Conservation (phyloP, 441 rosid genomes). For the Populus hybrid region DNA sequence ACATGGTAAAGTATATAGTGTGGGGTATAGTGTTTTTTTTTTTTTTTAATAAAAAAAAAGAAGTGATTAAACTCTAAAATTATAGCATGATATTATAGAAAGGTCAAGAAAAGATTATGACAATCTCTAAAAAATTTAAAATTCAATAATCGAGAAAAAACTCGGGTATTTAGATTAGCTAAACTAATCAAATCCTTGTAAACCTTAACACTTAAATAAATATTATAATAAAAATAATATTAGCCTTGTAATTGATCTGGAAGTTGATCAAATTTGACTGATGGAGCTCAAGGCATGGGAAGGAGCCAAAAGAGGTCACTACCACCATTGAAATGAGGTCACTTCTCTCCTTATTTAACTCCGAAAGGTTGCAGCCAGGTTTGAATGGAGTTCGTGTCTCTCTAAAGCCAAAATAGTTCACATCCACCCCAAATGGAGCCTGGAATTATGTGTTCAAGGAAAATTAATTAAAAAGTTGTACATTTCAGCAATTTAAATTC, state of each 20-base stretch:
- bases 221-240: background rate
- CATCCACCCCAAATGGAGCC: background rate
- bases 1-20: background rate
- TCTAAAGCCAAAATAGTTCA: background rate
- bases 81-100: too few species aligned
- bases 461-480: too few species aligned
- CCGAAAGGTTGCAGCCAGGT: background rate
- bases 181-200: too few species aligned
- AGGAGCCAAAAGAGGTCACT: slow-evolving; percentile 3
- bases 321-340: background rate
- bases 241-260: background rate
- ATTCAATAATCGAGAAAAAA: too few species aligned
- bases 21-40: too few species aligned
- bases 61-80: too few species aligned
- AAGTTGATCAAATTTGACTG: background rate
- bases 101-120: too few species aligned
- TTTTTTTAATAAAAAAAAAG: too few species aligned
- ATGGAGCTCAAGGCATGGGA: background rate
- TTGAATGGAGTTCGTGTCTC: background rate
- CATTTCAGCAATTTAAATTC: background rate
- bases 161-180: too few species aligned
- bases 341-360: background rate
- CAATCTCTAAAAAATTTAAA: too few species aligned
- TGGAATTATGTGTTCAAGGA: background rate
- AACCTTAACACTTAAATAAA: too few species aligned